Evolutionary conservation across 805 yeast genomes (phyloP).

Genomic region (Ogataea nonfermentans): DNA sequence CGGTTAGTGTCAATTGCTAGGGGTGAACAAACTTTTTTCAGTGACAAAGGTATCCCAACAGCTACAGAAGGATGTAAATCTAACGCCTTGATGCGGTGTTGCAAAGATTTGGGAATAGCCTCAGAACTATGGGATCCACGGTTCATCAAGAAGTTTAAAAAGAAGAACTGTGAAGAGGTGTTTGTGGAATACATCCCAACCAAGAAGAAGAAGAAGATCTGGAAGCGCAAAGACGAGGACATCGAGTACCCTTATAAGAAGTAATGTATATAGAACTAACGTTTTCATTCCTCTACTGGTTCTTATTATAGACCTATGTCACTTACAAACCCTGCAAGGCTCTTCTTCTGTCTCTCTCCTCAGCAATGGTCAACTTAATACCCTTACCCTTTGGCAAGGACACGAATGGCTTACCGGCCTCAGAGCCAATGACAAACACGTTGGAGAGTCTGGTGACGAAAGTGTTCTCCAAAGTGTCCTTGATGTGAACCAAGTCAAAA

Average conservation of each 20-base stretch:
- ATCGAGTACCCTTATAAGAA: constrained; percentile 83
- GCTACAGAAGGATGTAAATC: constrained; percentile 97
- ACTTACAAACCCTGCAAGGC: constrained; percentile 63
- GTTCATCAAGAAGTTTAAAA: constrained; percentile 71
- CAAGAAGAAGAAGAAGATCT: constrained; percentile 83
- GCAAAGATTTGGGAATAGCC: constrained; percentile 95
- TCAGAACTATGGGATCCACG: constrained; percentile 97
- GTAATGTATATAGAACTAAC: constrained; percentile 16
- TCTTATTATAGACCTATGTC: constrained; percentile 12
- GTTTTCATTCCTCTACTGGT: constrained; percentile 13
- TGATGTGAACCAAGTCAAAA: constrained; percentile 95
- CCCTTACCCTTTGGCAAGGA: constrained; percentile 99
- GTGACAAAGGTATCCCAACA: constrained; percentile 83
- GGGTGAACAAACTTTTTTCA: constrained; percentile 93
- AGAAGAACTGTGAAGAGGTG: constrained; percentile 68
- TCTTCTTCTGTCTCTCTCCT: constrained; percentile 98
- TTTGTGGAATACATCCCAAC: constrained; percentile 82
- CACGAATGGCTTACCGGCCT: constrained; percentile 90
- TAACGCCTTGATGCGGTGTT: constrained; percentile 96
- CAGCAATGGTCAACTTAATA: constrained; percentile 91
- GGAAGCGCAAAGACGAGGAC: constrained; percentile 83
- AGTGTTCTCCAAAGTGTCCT: constrained; percentile 91
- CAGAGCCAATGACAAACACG: constrained; percentile 89
- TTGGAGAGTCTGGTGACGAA: constrained; percentile 92
- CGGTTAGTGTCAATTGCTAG: constrained; percentile 87